Evolutionary conservation across 768 basidiomycete genomes (phyloP).

Genomic region (Boletus subparvulus): DNA sequence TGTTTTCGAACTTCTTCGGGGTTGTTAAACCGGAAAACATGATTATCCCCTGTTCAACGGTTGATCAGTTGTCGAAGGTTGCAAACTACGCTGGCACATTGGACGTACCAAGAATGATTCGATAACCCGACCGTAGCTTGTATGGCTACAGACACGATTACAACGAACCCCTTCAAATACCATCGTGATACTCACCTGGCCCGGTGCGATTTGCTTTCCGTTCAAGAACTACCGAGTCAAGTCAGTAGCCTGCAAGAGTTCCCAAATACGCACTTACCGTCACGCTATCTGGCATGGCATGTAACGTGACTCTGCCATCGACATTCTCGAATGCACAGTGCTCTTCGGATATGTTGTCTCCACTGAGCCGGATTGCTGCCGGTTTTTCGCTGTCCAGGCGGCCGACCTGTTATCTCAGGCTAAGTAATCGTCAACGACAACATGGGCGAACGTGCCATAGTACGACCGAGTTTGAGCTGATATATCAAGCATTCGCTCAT

Average conservation of each 20-base stretch:
- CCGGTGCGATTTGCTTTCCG: conserved; percentile 80
- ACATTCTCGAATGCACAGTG: conserved; percentile 91
- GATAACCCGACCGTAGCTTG: conserved; percentile 90
- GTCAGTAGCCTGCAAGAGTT: conserved; percentile 13
- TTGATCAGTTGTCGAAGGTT: conserved; percentile 1
- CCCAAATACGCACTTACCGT: conserved; percentile 54
- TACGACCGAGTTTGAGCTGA: conserved; percentile 84
- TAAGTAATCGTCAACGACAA: conserved; percentile 16
- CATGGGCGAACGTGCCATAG: conserved; percentile 50
- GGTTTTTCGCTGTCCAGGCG: conserved; percentile 78
- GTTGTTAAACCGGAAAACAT: conserved; percentile 97
- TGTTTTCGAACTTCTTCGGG: conserved; percentile 93
- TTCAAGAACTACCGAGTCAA: conserved; percentile 72
- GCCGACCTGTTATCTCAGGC: conserved; percentile 59
- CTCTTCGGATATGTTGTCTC: conserved; percentile 86
- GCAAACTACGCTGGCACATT: background rate
- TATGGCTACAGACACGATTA: conserved; percentile 47
- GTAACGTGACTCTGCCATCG: conserved; percentile 81
- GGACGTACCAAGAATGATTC: conserved; percentile 85
- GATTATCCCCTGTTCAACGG: conserved; percentile 73
- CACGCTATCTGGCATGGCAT: conserved; percentile 75
- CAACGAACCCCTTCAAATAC: conserved; percentile 3
- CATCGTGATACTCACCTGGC: conserved; percentile 53
- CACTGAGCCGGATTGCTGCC: conserved; percentile 89
- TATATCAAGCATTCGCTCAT: conserved; percentile 97